Percentiles rank a stretch among this genome's conserved stretches.
Conservation (phyloP, 1,284 basidiomycete species). For the Singerocomus rubriflavus region DNA sequence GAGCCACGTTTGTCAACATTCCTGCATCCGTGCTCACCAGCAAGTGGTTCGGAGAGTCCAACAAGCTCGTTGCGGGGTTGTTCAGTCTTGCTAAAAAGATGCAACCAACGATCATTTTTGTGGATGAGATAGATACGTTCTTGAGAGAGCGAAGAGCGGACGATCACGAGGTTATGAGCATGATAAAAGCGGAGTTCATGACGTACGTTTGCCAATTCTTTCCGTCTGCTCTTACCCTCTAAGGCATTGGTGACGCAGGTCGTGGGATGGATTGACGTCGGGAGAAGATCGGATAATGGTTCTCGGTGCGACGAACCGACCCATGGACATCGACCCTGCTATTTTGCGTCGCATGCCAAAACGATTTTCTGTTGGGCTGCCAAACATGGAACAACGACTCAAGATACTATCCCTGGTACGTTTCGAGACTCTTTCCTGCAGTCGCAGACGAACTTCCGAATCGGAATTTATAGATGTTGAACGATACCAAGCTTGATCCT, state of each 20-base stretch:
- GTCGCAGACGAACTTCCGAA: neutral
- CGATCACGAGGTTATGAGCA: constrained; percentile 97
- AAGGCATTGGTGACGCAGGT: constrained; percentile 40
- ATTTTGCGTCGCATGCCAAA: constrained; percentile 97
- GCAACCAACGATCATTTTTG: constrained; percentile 89
- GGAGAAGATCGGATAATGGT: constrained; percentile 86
- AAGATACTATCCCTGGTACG: constrained; percentile 87
- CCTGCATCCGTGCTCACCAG: constrained; percentile 77
- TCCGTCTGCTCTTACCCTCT: neutral
- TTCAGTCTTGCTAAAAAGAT: constrained; percentile 84
- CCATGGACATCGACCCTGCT: constrained; percentile 93
- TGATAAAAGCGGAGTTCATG: constrained; percentile 99
- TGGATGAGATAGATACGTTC: constrained; percentile 98
- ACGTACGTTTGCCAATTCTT: constrained; percentile 55
- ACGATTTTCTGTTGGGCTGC: constrained; percentile 88
- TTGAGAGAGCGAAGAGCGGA: constrained; percentile 82
- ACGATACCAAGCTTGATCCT: constrained; percentile 68
- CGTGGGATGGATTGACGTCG: constrained; percentile 97
- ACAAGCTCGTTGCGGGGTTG: constrained; percentile 93
- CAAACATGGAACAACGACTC: constrained; percentile 76
- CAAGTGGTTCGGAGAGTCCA: constrained; percentile 98
- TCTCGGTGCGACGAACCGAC: constrained; percentile 94
- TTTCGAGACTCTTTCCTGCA: neutral
- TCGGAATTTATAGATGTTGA: constrained; percentile 67
- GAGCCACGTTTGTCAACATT: constrained; percentile 95